These are phyloP conservation scores for Cyathus olla DNA, from an alignment of 1,284 basidiomycete species.

Conservation along the genomic window DNA sequence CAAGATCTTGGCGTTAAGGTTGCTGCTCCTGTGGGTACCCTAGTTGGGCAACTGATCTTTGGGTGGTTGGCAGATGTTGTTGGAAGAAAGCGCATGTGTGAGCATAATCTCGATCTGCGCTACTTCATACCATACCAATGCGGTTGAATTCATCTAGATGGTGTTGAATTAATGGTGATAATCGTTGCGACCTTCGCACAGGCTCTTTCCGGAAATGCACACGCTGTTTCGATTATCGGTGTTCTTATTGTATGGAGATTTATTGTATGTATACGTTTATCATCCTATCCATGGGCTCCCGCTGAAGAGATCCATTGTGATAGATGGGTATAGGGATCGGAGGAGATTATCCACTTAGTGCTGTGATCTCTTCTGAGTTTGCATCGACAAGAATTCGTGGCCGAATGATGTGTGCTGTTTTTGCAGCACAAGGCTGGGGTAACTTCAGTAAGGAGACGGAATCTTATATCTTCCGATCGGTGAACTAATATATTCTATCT, in stretches of 20 bases:
- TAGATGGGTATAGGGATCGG: constrained; percentile 80
- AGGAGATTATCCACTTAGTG: constrained; percentile 77
- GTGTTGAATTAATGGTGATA: constrained; percentile 79
- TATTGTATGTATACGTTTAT: constrained; percentile 55
- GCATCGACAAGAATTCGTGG: constrained; percentile 80
- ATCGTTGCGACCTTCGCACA: constrained; percentile 74
- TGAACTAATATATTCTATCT: constrained; percentile 23
- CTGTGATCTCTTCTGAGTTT: constrained; percentile 82
- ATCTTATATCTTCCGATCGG: not conserved
- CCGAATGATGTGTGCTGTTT: constrained; percentile 79
- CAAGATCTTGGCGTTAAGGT: constrained; percentile 85
- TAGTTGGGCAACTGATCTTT: constrained; percentile 78
- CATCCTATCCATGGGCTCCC: not conserved
- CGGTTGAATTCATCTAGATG: constrained; percentile 62
- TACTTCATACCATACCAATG: not conserved
- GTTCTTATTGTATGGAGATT: constrained; percentile 79
- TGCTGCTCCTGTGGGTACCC: constrained; percentile 73
- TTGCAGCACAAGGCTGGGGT: constrained; percentile 78
- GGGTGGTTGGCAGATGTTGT: constrained; percentile 79
- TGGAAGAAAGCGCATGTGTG: constrained; percentile 81
- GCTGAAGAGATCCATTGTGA: constrained; percentile 5
- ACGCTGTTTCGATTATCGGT: constrained; percentile 77
- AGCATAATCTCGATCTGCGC: constrained; percentile 30
- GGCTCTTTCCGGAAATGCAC: constrained; percentile 67
- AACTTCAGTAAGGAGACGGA: constrained; percentile 60